Evolutionary conservation across 805 yeast species (phyloP).

Genomic region (Candida vartiovaarae): DNA sequence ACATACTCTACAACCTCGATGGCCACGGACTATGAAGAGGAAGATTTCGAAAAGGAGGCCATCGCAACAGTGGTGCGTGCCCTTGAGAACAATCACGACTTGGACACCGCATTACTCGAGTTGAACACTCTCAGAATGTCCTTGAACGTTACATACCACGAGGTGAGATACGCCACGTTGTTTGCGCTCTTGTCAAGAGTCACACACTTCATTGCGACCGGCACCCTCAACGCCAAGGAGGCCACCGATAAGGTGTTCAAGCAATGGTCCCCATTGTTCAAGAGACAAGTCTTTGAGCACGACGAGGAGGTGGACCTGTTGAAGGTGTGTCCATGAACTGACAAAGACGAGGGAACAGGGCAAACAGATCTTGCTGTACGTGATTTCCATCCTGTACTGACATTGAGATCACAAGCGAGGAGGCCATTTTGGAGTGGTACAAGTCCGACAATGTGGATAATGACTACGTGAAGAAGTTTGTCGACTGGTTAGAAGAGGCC

Average conservation of each 20-base stretch:
- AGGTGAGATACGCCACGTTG: conserved; percentile 78
- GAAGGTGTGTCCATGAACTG: conserved; percentile 35
- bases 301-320: conserved; percentile 75
- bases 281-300: conserved; percentile 76
- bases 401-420: conserved; percentile 77
- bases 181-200: conserved; percentile 65
- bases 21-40: conserved; percentile 52
- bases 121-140: conserved; percentile 95
- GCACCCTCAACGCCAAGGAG: conserved; percentile 65
- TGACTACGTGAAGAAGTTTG: conserved; percentile 59
- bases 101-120: conserved; percentile 89
- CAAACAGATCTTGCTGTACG: conserved; percentile 39
- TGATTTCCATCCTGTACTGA: conserved; percentile 66
- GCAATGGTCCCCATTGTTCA: conserved; percentile 77
- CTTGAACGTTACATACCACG: conserved; percentile 91
- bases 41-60: conserved; percentile 85
- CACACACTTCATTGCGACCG: conserved; percentile 68
- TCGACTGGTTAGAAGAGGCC: conserved; percentile 84
- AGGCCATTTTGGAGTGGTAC: conserved; percentile 81
- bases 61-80: conserved; percentile 89
- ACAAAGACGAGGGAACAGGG: conserved; percentile 30
- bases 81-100: conserved; percentile 83
- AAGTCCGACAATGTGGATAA: conserved; percentile 32
- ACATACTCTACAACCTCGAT: conserved; percentile 33
- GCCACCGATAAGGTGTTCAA: conserved; percentile 72